phyloP scores from a whole-genome alignment of 2,329 filamentous ascomycete species.

The Paracoccidioides lutzii region DNA sequence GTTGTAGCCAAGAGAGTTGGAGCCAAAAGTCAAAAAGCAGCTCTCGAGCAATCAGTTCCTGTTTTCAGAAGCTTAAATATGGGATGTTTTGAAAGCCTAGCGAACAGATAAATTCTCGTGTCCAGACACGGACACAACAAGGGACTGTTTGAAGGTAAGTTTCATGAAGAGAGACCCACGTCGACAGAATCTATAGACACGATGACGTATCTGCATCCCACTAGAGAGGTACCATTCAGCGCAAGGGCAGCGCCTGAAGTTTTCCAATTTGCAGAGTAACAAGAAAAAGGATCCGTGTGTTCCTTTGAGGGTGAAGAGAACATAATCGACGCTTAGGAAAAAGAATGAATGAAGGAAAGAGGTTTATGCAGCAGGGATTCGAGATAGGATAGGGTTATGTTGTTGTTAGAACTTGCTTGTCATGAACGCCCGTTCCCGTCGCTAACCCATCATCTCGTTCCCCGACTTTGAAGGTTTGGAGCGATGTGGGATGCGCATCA shows the following conservation, averaged over 20 bases:
- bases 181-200: neutral
- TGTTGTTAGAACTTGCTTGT: neutral
- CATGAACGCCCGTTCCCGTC: neutral
- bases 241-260: neutral
- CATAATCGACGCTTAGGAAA: neutral
- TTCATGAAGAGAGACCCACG: neutral
- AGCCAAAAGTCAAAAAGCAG: too few relatives aligned
- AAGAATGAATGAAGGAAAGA: neutral
- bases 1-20: too few relatives aligned
- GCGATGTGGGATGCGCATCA: neutral
- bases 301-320: too few relatives aligned
- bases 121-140: neutral
- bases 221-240: too few relatives aligned
- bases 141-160: neutral
- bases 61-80: too few relatives aligned
- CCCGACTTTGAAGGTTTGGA: neutral
- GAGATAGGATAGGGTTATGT: neutral
- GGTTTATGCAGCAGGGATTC: conserved; percentile 1
- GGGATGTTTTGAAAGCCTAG: neutral
- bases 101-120: neutral
- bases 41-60: too few relatives aligned
- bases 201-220: neutral
- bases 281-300: neutral
- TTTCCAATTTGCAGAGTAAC: neutral
- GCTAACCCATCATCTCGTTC: neutral